phyloP scores from a whole-genome alignment of 2,329 filamentous ascomycete species.

The Cryphonectria japonica region DNA sequence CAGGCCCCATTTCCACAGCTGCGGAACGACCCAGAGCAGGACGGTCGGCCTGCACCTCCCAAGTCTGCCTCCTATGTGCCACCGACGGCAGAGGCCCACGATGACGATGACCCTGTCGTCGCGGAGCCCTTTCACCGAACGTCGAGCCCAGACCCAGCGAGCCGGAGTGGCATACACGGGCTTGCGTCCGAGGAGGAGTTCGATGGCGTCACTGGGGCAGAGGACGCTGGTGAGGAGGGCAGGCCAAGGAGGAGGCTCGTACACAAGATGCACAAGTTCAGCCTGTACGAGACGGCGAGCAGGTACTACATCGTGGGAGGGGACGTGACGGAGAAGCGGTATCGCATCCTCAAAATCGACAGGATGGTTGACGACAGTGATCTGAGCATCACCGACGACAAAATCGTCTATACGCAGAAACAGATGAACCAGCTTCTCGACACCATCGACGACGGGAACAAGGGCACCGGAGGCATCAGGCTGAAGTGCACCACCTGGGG shows the following conservation, averaged over 20 bases:
- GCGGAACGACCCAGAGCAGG: conserved; percentile 24
- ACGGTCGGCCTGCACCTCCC: conserved; percentile 33
- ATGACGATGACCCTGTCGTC: conserved; percentile 62
- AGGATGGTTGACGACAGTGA: conserved; percentile 80
- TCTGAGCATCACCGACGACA: conserved; percentile 87
- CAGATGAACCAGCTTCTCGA: conserved; percentile 94
- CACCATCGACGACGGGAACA: conserved; percentile 94
- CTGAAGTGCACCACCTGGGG: conserved; percentile 92
- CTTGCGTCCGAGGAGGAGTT: conserved; percentile 32
- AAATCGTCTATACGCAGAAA: conserved; percentile 88
- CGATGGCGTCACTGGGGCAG: conserved; percentile 33
- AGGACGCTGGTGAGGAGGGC: conserved; percentile 39
- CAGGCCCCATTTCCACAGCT: conserved; percentile 25
- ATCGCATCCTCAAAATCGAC: conserved; percentile 93
- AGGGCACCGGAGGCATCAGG: conserved; percentile 84
- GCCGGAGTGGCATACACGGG: conserved; percentile 34
- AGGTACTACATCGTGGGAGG: conserved; percentile 94
- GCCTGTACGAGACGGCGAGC: conserved; percentile 92
- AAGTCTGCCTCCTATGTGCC: conserved; percentile 30
- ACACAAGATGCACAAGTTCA: conserved; percentile 91
- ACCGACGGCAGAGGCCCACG: conserved; percentile 49
- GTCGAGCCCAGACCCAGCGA: conserved; percentile 53
- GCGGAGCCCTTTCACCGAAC: conserved; percentile 62
- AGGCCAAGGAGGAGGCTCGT: conserved; percentile 41
- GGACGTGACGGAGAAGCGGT: conserved; percentile 85